These are phyloP conservation scores for Alternaria postmessia DNA, from an alignment of 2,329 filamentous ascomycete species.

Conservation along the genomic window DNA sequence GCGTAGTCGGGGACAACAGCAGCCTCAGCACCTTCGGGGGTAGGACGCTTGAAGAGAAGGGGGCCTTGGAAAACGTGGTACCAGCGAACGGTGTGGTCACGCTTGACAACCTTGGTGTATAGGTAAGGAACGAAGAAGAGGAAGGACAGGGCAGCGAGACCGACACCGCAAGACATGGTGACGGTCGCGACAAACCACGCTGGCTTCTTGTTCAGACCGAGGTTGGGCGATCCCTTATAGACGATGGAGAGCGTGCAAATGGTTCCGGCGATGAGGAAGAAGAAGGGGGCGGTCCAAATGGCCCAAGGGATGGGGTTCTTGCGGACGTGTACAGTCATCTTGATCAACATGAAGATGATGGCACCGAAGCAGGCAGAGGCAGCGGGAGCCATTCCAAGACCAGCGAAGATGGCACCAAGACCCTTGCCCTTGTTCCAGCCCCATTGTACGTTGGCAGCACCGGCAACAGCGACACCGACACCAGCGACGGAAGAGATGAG, in stretches of 20 bases:
- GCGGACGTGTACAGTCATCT: constrained; percentile 73
- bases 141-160: constrained; percentile 65
- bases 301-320: constrained; percentile 76
- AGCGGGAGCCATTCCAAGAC: constrained; percentile 73
- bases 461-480: constrained; percentile 64
- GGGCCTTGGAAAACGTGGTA: constrained; percentile 70
- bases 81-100: constrained; percentile 70
- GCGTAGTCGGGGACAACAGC: constrained; percentile 77
- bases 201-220: constrained; percentile 72
- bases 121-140: constrained; percentile 79
- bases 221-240: constrained; percentile 79
- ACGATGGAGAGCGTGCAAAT: constrained; percentile 80
- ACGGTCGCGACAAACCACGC: constrained; percentile 72
- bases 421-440: constrained; percentile 70
- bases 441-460: constrained; percentile 64
- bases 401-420: constrained; percentile 68
- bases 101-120: constrained; percentile 72
- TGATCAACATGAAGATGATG: constrained; percentile 76
- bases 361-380: constrained; percentile 72
- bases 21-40: constrained; percentile 60
- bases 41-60: constrained; percentile 62
- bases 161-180: constrained; percentile 69
- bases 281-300: constrained; percentile 76
- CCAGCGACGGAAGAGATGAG: constrained; percentile 59
- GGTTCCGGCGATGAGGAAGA: constrained; percentile 78